Percentiles rank a stretch among this genome's conserved stretches.
These are phyloP conservation scores for Gossypium thurberi DNA, from an alignment of 345 rosid genomes.

Conservation along the genomic window DNA sequence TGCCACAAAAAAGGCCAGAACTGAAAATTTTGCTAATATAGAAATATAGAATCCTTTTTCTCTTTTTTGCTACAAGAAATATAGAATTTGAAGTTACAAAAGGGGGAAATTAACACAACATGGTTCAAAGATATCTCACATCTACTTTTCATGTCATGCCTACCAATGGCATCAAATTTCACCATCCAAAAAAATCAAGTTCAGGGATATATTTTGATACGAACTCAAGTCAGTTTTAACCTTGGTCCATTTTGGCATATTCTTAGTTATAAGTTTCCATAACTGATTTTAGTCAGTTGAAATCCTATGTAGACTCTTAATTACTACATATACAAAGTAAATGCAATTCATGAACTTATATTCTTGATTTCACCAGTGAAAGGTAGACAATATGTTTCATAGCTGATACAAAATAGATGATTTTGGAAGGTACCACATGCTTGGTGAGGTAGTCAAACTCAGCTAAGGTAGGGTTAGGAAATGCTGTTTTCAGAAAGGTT, in stretches of 20 bases:
- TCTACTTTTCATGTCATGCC: background rate
- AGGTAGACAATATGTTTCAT: background rate
- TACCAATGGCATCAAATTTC: background rate
- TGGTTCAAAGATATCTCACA: background rate
- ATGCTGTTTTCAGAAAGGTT: background rate
- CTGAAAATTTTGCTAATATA: background rate
- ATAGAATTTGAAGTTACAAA: background rate
- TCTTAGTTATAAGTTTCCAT: background rate
- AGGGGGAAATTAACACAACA: background rate
- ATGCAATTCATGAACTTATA: background rate
- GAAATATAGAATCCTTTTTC: background rate
- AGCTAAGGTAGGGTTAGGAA: background rate
- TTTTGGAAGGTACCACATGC: background rate
- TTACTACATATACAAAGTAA: background rate
- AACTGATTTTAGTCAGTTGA: background rate
- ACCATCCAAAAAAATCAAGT: background rate
- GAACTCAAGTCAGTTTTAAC: background rate
- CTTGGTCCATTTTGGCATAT: background rate
- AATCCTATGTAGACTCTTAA: background rate
- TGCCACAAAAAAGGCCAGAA: constrained; percentile 22
- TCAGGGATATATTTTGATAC: background rate
- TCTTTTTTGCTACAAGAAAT: background rate
- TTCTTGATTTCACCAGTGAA: background rate
- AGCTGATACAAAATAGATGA: background rate
- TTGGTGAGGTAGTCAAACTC: background rate